These are phyloP conservation scores for Aspergillus affinis DNA, from an alignment of 495 filamentous ascomycete species.

Conservation along the genomic window DNA sequence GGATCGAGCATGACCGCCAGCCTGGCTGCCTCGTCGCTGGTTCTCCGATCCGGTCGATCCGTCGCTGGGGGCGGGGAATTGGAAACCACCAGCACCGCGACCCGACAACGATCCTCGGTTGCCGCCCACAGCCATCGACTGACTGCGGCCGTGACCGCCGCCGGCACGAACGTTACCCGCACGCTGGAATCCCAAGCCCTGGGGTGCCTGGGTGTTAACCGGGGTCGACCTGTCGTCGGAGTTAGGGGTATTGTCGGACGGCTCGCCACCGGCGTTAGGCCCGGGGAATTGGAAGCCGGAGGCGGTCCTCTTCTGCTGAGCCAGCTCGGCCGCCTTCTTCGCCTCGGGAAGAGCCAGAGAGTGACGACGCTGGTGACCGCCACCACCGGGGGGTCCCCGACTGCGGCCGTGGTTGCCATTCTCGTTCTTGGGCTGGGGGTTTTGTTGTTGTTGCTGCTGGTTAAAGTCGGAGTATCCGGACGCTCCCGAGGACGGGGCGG, in stretches of 20 bases:
- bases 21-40: conserved; percentile 66
- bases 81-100: conserved; percentile 65
- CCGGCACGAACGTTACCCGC: conserved; percentile 53
- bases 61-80: conserved; percentile 64
- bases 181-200: conserved; percentile 45
- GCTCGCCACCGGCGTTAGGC: conserved; percentile 57
- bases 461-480: conserved; percentile 86
- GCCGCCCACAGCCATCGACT: conserved; percentile 67
- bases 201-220: conserved; percentile 35
- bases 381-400: conserved; percentile 69
- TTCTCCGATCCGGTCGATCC: conserved; percentile 60
- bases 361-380: conserved; percentile 90
- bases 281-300: conserved; percentile 93
- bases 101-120: conserved; percentile 53
- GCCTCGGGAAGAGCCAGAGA: conserved; percentile 93
- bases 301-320: conserved; percentile 93
- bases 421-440: conserved; percentile 59
- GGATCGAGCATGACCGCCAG: conserved; percentile 66
- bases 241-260: conserved; percentile 46
- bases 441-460: conserved; percentile 50
- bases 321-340: conserved; percentile 94
- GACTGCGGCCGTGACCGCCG: conserved; percentile 60
- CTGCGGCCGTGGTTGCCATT: conserved; percentile 70
- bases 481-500: conserved; percentile 93
- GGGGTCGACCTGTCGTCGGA: conserved; percentile 42